phyloP scores from a whole-genome alignment of 306 rosid species.

The Cucumis melo region DNA sequence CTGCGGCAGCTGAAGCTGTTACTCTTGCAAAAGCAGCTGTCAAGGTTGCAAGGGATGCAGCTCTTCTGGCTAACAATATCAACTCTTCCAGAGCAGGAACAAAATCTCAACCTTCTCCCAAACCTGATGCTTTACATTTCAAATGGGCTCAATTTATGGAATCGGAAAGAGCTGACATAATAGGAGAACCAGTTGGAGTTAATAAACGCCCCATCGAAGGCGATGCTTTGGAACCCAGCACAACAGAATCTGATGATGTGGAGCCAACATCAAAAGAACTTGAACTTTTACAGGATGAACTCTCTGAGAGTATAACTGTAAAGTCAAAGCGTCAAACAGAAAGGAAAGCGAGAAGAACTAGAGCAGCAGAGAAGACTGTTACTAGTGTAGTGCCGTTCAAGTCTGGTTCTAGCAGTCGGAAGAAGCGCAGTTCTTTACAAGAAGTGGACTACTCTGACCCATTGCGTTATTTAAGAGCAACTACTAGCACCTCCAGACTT shows the following conservation, averaged over 20 bases:
- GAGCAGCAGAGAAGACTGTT: slow-evolving; percentile 72
- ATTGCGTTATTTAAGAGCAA: slow-evolving; percentile 64
- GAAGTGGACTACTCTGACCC: slow-evolving; percentile 80
- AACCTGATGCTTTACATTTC: slow-evolving; percentile 30
- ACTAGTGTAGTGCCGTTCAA: slow-evolving; percentile 47
- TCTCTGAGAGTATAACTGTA: slow-evolving; percentile 39
- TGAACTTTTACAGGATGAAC: slow-evolving; percentile 34
- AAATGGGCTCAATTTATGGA: slow-evolving; percentile 47
- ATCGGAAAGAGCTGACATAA: slow-evolving; percentile 23
- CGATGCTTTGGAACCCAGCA: slow-evolving; percentile 8
- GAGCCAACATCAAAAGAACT: slow-evolving; percentile 54
- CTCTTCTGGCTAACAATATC: slow-evolving; percentile 30
- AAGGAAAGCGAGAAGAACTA: slow-evolving; percentile 69
- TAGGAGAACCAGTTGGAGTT: slow-evolving; percentile 23
- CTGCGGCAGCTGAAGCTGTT: slow-evolving; percentile 88
- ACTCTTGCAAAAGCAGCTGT: slow-evolving; percentile 86
- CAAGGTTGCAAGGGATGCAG: slow-evolving; percentile 75
- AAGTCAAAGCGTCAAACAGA: slow-evolving; percentile 77
- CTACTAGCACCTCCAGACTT: slow-evolving; percentile 52
- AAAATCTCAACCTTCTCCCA: slow-evolving; percentile 17
- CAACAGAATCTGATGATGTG: slow-evolving; percentile 33
- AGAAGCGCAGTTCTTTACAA: slow-evolving; percentile 53
- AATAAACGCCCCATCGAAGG: slow-evolving; percentile 26
- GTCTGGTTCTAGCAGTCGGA: slow-evolving; percentile 47
- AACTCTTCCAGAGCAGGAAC: slow-evolving; percentile 17